Conservation (phyloP, 2,329 filamentous ascomycete genomes). For the Colletotrichum falcatum region DNA sequence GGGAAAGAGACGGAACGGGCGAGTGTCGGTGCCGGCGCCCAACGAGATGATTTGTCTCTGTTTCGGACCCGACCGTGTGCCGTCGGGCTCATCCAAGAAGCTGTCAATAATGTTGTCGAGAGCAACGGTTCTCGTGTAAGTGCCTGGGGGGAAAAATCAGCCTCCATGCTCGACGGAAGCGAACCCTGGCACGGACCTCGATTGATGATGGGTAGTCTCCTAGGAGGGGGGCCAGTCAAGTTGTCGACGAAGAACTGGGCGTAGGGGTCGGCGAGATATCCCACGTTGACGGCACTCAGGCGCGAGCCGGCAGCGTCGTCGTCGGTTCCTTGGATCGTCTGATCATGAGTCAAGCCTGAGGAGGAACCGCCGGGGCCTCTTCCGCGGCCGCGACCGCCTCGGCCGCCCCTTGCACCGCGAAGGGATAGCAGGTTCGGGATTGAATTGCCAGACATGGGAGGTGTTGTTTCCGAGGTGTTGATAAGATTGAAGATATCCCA, state of each 20-base stretch:
- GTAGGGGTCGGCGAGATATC: conserved; percentile 87
- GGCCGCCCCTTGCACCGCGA: conserved; percentile 58
- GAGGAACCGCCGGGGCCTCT: conserved; percentile 47
- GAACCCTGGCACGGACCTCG: conserved; percentile 70
- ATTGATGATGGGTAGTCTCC: conserved; percentile 92
- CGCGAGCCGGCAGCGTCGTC: conserved; percentile 90
- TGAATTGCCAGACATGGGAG: conserved; percentile 74
- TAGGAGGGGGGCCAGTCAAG: conserved; percentile 60
- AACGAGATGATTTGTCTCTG: conserved; percentile 87
- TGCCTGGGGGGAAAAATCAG: conserved; percentile 67
- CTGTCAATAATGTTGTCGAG: conserved; percentile 81
- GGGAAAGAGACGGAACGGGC: conserved; percentile 80
- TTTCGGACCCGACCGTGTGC: conserved; percentile 40
- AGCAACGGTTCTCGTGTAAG: conserved; percentile 89
- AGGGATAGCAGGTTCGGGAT: conserved; percentile 83
- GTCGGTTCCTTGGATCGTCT: conserved; percentile 88
- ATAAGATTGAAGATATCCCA: conserved; percentile 1
- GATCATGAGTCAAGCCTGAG: conserved; percentile 68
- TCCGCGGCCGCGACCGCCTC: conserved; percentile 52
- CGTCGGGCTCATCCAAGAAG: conserved; percentile 68
- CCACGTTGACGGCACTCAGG: conserved; percentile 86
- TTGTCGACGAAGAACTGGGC: conserved; percentile 75
- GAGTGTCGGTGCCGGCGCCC: conserved; percentile 93
- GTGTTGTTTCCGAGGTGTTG: conserved; percentile 7
- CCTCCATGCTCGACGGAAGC: conserved; percentile 41